A percentile compares a stretch with the other conserved stretches of the same genome.
Conservation (phyloP, 2,329 filamentous ascomycete species). For the Plectosphaerella sp. region DNA sequence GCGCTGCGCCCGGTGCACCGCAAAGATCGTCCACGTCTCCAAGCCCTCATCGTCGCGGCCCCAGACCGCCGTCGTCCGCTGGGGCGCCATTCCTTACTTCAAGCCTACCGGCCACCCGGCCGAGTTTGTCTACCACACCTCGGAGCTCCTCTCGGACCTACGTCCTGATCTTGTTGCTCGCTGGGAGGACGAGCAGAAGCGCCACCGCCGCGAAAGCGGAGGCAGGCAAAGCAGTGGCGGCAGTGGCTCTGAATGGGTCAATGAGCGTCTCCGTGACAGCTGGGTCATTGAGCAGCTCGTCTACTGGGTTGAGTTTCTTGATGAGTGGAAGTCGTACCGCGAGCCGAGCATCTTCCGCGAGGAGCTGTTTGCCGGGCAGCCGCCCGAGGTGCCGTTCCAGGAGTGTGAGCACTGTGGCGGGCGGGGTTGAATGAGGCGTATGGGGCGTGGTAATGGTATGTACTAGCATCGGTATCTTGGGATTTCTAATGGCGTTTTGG, state of each 20-base stretch:
- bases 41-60: not conserved
- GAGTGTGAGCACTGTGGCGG: constrained; percentile 3
- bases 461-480: not conserved
- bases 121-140: constrained; percentile 11
- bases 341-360: constrained; percentile 12
- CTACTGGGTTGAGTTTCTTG: constrained; percentile 13
- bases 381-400: constrained; percentile 9
- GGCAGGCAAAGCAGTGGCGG: not conserved
- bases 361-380: constrained; percentile 9
- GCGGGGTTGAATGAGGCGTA: not conserved
- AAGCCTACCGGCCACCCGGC: constrained; percentile 10
- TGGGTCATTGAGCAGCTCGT: constrained; percentile 14
- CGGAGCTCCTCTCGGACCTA: constrained; percentile 7
- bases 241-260: constrained; percentile 5
- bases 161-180: constrained; percentile 8
- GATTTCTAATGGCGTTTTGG: too few species aligned
- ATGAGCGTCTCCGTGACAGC: constrained; percentile 11
- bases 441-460: not conserved
- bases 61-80: constrained; percentile 10
- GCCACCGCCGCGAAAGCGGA: not conserved
- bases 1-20: constrained; percentile 11
- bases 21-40: constrained; percentile 11
- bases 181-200: not conserved
- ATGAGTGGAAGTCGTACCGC: constrained; percentile 14
- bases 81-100: constrained; percentile 12